A percentile compares a stretch with the other conserved stretches of the same genome.
These are phyloP conservation scores for Geoglossum cookeanum DNA, from an alignment of 2,329 filamentous ascomycete genomes.

Conservation along the genomic window DNA sequence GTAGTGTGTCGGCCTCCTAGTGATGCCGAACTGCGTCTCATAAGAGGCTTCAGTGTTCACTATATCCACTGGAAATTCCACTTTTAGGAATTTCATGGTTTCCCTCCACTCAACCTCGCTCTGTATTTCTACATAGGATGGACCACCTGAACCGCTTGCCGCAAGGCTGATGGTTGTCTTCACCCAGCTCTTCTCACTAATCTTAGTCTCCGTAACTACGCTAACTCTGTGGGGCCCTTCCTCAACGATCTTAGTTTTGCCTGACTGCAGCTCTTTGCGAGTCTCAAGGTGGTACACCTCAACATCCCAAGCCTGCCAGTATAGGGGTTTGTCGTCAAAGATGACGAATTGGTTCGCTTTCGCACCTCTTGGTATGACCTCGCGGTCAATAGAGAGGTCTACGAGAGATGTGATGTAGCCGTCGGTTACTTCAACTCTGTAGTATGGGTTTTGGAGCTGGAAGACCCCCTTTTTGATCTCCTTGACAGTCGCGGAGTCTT, in stretches of 20 bases:
- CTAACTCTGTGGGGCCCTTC: constrained; percentile 57
- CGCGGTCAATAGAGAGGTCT: constrained; percentile 52
- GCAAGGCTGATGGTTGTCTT: constrained; percentile 69
- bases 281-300: constrained; percentile 91
- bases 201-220: constrained; percentile 65
- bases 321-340: constrained; percentile 91
- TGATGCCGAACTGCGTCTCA: constrained; percentile 84
- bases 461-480: constrained; percentile 43
- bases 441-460: constrained; percentile 58
- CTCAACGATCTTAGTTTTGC: constrained; percentile 52
- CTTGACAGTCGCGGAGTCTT: constrained; percentile 25
- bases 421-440: constrained; percentile 50
- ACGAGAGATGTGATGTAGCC: constrained; percentile 73
- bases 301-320: constrained; percentile 97
- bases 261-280: constrained; percentile 51
- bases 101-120: constrained; percentile 94
- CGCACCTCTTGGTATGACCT: constrained; percentile 51
- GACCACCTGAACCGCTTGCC: constrained; percentile 43
- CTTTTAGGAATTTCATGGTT: constrained; percentile 94
- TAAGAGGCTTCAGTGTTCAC: constrained; percentile 85
- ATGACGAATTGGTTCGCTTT: constrained; percentile 86
- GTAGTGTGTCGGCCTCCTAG: constrained; percentile 84
- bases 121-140: constrained; percentile 56
- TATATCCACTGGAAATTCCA: constrained; percentile 89
- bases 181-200: constrained; percentile 72